Conservation (phyloP, 345 rosid genomes). For the Populus nigra region DNA sequence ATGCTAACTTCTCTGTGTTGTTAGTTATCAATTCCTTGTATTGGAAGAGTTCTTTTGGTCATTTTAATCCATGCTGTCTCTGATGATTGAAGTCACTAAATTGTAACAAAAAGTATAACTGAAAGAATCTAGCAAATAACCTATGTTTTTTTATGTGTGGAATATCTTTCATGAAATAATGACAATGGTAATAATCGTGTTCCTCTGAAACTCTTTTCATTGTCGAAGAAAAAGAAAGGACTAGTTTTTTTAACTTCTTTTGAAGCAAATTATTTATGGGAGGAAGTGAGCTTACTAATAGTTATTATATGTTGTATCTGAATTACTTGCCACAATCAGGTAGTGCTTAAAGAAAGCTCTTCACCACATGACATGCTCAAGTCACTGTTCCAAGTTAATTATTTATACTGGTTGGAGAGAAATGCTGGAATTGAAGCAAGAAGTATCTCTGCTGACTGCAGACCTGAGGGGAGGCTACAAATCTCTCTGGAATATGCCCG, state of each 20-base stretch:
- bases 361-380: conserved; percentile 88
- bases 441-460: conserved; percentile 58
- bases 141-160: background rate
- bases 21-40: background rate
- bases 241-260: background rate
- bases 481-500: conserved; percentile 73
- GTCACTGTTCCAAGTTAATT: conserved; percentile 86
- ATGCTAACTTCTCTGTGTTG: background rate
- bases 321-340: conserved; percentile 44
- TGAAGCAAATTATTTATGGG: background rate
- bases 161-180: background rate
- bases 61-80: background rate
- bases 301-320: conserved; percentile 1
- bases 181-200: background rate
- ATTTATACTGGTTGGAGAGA: conserved; percentile 90
- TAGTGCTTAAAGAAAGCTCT: conserved; percentile 75
- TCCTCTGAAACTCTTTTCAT: background rate
- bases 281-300: background rate
- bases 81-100: background rate
- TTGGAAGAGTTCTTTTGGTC: background rate
- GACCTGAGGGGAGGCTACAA: conserved; percentile 70
- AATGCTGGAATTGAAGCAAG: conserved; percentile 78
- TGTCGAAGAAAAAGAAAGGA: background rate
- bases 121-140: background rate
- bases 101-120: background rate